Evolutionary conservation across 2,329 filamentous ascomycete species (phyloP).

Genomic region (Sclerotinia borealis): DNA sequence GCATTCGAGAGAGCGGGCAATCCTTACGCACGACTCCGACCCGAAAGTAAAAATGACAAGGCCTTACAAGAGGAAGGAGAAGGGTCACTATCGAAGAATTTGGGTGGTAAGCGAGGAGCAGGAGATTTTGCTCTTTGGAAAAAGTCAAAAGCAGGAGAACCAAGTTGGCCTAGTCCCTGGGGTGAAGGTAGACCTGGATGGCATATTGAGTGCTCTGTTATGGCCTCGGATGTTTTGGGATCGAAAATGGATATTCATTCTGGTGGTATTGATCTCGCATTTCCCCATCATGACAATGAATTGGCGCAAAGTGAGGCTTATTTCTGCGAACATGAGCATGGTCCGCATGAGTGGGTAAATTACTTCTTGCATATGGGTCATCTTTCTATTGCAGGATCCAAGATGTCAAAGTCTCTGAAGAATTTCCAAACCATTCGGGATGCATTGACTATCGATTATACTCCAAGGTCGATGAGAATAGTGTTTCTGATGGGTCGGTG

Average conservation of each 20-base stretch:
- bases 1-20: conserved; percentile 66
- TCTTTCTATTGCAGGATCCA: conserved; percentile 78
- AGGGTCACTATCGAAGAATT: conserved; percentile 57
- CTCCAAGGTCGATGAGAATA: conserved; percentile 71
- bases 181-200: conserved; percentile 83
- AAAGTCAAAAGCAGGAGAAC: conserved; percentile 83
- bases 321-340: conserved; percentile 34
- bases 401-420: conserved; percentile 95
- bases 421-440: conserved; percentile 93
- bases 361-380: conserved; percentile 97
- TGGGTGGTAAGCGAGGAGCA: conserved; percentile 57
- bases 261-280: conserved; percentile 79
- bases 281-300: conserved; percentile 92
- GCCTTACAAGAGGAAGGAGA: conserved; percentile 83
- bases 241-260: conserved; percentile 81
- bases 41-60: conserved; percentile 79
- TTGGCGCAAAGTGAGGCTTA: conserved; percentile 87
- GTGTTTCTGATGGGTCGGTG: conserved; percentile 84
- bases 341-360: conserved; percentile 12
- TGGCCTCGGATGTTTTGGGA: conserved; percentile 86
- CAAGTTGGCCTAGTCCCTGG: conserved; percentile 84
- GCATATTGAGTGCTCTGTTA: conserved; percentile 96
- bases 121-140: conserved; percentile 96
- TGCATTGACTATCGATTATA: conserved; percentile 65
- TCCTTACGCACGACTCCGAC: conserved; percentile 76